Conservation (phyloP, 2,329 filamentous ascomycete genomes). For the Myotisia sp. region DNA sequence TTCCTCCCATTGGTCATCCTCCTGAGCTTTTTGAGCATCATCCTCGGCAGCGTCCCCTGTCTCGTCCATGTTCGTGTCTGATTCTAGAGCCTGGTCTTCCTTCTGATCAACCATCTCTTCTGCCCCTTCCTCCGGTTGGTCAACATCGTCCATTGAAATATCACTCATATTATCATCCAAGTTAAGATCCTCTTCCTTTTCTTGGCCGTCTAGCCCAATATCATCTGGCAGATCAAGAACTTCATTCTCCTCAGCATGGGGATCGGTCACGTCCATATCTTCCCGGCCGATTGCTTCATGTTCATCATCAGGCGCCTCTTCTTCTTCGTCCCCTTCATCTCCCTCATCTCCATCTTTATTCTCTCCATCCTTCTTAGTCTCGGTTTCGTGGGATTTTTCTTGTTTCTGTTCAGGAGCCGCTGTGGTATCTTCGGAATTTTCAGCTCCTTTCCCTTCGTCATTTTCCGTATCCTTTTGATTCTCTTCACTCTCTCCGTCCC, state of each 20-base stretch:
- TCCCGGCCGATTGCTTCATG: slow-evolving; percentile 49
- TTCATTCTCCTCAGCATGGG: slow-evolving; percentile 68
- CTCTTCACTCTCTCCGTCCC: slow-evolving; percentile 64
- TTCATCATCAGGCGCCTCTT: slow-evolving; percentile 41
- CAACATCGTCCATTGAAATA: slow-evolving; percentile 29
- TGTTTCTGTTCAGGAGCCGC: slow-evolving; percentile 43
- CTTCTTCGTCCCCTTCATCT: slow-evolving; percentile 42
- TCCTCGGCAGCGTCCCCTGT: slow-evolving; percentile 18
- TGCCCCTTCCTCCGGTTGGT: slow-evolving; percentile 20
- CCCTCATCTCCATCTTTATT: slow-evolving; percentile 42
- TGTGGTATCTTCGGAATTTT: slow-evolving; percentile 44
- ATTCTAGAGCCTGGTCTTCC: slow-evolving; percentile 19
- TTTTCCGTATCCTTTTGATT: slow-evolving; percentile 56
- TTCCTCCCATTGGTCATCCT: slow-evolving; percentile 35
- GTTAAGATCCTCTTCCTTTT: slow-evolving; percentile 39
- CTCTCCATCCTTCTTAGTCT: no score
- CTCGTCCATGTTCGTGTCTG: slow-evolving; percentile 28
- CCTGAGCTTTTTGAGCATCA: slow-evolving; percentile 30
- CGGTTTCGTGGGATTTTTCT: slow-evolving; percentile 43
- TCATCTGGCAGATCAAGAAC: slow-evolving; percentile 75
- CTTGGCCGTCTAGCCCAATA: slow-evolving; percentile 63
- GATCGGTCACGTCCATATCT: slow-evolving; percentile 52
- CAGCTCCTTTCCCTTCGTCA: slow-evolving; percentile 44
- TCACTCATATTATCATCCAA: slow-evolving; percentile 39
- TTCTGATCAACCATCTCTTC: slow-evolving; percentile 11